phyloP scores from a whole-genome alignment of 345 rosid species.

The Nephelium lappaceum region DNA sequence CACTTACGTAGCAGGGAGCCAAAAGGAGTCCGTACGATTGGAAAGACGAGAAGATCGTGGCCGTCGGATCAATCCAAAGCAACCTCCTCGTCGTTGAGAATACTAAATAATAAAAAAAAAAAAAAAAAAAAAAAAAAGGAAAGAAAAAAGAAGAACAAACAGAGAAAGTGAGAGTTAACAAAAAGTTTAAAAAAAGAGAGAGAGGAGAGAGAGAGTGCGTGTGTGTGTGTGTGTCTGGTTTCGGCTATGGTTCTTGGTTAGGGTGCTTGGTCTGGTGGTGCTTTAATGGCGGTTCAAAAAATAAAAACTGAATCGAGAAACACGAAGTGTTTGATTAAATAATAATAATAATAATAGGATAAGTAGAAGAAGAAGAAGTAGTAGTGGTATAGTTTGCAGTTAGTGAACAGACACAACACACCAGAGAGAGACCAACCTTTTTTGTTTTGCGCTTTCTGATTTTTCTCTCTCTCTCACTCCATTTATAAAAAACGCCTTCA shows the following conservation, averaged over 20 bases:
- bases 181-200: neutral
- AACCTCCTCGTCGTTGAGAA: neutral
- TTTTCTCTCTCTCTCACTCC: neutral
- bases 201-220: neutral
- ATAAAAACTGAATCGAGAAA: neutral
- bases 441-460: neutral
- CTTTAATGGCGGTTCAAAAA: neutral
- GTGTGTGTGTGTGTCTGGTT: neutral
- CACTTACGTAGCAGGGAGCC: slow-evolving; percentile 30
- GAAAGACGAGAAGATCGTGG: slow-evolving; percentile 37
- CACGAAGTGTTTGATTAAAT: neutral
- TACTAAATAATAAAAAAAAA: neutral
- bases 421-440: neutral
- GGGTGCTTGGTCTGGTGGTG: neutral
- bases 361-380: neutral
- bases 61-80: slow-evolving; percentile 35
- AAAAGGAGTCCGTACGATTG: slow-evolving; percentile 37
- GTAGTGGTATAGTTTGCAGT: neutral
- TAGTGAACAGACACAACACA: neutral
- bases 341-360: no score
- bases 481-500: no score
- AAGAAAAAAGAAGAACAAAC: slow-evolving; percentile 6
- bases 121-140: slow-evolving; percentile 1
- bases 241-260: no score
- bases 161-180: slow-evolving; percentile 8